Evolutionary conservation across 257 asterid species (phyloP).

Genomic region (Salvia miltiorrhiza): DNA sequence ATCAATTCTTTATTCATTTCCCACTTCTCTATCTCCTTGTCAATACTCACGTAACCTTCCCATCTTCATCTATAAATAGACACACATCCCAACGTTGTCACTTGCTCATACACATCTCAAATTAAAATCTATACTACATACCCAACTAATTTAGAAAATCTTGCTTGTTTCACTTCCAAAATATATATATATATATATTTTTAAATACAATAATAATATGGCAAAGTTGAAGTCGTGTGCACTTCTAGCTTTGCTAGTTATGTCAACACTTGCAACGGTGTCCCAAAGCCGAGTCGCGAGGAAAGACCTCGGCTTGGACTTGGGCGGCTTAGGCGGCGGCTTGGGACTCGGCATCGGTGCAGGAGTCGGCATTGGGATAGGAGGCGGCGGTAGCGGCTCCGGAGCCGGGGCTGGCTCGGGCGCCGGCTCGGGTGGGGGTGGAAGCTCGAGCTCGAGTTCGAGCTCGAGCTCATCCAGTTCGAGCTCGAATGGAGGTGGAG

Average conservation of each 20-base stretch:
- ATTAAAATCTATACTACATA: background rate
- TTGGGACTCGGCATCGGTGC: slow-evolving; percentile 50
- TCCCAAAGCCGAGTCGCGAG: slow-evolving; percentile 53
- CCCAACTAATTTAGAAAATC: background rate
- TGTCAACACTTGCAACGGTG: slow-evolving; percentile 38
- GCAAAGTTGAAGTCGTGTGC: slow-evolving; percentile 27
- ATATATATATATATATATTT: no score
- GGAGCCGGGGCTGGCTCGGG: slow-evolving; percentile 67
- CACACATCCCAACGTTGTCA: slow-evolving; percentile 10
- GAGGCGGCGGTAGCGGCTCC: slow-evolving; percentile 63
- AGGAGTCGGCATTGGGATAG: slow-evolving; percentile 55
- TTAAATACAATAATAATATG: slow-evolving; percentile 24
- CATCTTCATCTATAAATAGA: slow-evolving; percentile 53
- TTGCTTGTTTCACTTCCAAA: background rate
- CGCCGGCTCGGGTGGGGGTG: slow-evolving; percentile 33
- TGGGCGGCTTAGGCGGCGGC: slow-evolving; percentile 44
- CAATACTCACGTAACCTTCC: slow-evolving; percentile 22
- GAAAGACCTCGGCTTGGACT: slow-evolving; percentile 59
- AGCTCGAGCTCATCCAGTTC: slow-evolving; percentile 37
- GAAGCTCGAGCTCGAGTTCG: slow-evolving; percentile 45
- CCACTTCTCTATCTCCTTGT: slow-evolving; percentile 23
- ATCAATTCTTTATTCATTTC: background rate
- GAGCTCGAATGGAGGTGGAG: slow-evolving; percentile 30
- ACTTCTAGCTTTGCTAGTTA: slow-evolving; percentile 33
- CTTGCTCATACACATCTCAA: slow-evolving; percentile 10